phyloP scores from a whole-genome alignment of 768 basidiomycete species.

The Rhodotorula toruloides region DNA sequence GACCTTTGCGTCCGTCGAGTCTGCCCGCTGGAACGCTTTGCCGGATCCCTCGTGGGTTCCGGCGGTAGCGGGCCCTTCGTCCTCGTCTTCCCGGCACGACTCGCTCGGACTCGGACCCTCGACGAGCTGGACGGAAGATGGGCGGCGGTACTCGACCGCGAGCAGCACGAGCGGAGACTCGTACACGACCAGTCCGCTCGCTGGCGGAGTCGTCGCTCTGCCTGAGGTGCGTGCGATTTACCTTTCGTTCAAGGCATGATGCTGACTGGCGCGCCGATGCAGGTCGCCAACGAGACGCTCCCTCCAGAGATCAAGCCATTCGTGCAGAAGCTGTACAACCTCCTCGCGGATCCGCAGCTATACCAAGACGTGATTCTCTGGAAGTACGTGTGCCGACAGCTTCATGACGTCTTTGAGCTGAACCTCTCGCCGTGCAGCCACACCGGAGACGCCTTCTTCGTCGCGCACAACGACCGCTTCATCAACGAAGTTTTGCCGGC shows the following conservation, averaged over 20 bases:
- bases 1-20: too few relatives aligned
- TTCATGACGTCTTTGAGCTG: not conserved
- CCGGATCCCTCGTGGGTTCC: too few relatives aligned
- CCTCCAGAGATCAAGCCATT: conserved; percentile 10
- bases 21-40: too few relatives aligned
- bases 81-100: not conserved
- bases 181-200: not conserved
- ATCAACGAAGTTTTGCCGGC: conserved; percentile 8
- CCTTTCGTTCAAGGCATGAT: not conserved
- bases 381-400: not conserved
- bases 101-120: too few relatives aligned
- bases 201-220: too few relatives aligned
- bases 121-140: too few relatives aligned
- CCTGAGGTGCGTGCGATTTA: not conserved
- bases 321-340: conserved; percentile 13
- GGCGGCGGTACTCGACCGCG: not conserved
- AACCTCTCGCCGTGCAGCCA: not conserved
- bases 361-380: conserved; percentile 4
- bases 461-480: conserved; percentile 19
- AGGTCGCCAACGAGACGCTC: too few relatives aligned
- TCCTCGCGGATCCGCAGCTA: not conserved
- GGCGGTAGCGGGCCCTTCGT: not conserved
- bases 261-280: not conserved
- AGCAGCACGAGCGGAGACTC: not conserved
- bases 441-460: conserved; percentile 12